These are phyloP conservation scores for Cucumis cinereus DNA, from an alignment of 306 rosid species.

Conservation along the genomic window DNA sequence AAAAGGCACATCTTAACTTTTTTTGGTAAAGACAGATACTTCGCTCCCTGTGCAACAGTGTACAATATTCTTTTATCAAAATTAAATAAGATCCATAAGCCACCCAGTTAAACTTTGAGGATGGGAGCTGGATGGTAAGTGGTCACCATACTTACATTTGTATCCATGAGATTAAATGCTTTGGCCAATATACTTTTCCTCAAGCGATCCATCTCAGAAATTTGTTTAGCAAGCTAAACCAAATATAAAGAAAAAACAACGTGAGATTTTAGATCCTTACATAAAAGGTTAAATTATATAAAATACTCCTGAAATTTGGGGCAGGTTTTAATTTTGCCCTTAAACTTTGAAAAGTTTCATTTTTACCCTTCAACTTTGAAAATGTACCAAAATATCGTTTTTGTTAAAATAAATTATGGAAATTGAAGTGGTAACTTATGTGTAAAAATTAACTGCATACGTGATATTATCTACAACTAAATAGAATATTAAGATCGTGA, in stretches of 20 bases:
- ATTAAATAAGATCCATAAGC: background rate
- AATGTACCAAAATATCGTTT: too few relatives aligned
- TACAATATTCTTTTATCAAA: background rate
- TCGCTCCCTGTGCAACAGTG: background rate
- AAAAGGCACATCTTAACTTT: background rate
- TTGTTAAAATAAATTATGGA: too few relatives aligned
- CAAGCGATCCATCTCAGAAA: constrained; percentile 48
- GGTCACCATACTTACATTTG: constrained; percentile 34
- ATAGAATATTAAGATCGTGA: too few relatives aligned
- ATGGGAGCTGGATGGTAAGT: background rate
- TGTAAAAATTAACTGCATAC: too few relatives aligned
- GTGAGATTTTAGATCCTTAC: constrained; percentile 13
- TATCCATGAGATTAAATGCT: constrained; percentile 68
- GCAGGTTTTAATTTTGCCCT: background rate
- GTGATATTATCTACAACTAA: too few relatives aligned
- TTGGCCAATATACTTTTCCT: constrained; percentile 57
- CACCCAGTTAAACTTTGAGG: background rate
- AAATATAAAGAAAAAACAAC: constrained; percentile 15
- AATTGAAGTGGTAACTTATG: too few relatives aligned
- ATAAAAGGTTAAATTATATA: background rate
- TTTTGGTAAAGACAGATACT: background rate
- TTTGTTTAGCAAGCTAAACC: constrained; percentile 75
- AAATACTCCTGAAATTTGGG: background rate
- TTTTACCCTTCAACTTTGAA: background rate
- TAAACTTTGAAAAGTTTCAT: background rate